Evolutionary conservation across 1,284 basidiomycete genomes (phyloP), one percentile per base, ranked within the genome.

Genomic region (Fistulina hepatica): DNA sequence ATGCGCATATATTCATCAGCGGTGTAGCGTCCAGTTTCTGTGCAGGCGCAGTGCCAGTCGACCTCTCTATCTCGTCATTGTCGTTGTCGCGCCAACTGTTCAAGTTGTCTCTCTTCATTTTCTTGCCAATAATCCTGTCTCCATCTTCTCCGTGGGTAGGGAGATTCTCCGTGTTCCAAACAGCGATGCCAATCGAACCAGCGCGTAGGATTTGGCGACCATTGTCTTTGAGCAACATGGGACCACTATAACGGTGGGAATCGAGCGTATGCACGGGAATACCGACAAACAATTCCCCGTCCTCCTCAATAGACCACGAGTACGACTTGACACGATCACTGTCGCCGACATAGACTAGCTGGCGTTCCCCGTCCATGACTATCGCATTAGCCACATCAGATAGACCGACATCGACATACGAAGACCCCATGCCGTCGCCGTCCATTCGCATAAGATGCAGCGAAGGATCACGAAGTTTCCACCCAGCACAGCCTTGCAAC

Each of bases 161-260:
- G 6, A 61, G 46, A 0, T 39, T 33, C 23, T 58, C 55, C 23
- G 65, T 31, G 25, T 57, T 49, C 63, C 64, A 65, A 2, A 60
- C 39, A 1, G 42, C 52, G 13, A 56, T 49, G 9, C 45, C 40
- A 11, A 57, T 56, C 23, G 48, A 51, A 0, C 60, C 60, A 5
- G 57, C 56, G 16, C 60, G 55, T 6, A 54, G 31, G 25, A 64
- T 19, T 3, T 51, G 47, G 2, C 53, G 52, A 21, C 50, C 47
- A 0, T 48, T 37, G 6, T 35, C 26, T 9, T 58, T 46, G 6
- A 61, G 26, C 1, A 50, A 42, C 10, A 65, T 42, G 1, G 58
- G 54, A 0, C 61, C 59, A 4, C 39, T 22, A 37, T 46, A 56
- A 5, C 41, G 40, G 12, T 40, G 31, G 3, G 49, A 54, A 12